Evolutionary conservation across 352 stramenopile genomes (phyloP).

Genomic region (Pythium pyrilobum): DNA sequence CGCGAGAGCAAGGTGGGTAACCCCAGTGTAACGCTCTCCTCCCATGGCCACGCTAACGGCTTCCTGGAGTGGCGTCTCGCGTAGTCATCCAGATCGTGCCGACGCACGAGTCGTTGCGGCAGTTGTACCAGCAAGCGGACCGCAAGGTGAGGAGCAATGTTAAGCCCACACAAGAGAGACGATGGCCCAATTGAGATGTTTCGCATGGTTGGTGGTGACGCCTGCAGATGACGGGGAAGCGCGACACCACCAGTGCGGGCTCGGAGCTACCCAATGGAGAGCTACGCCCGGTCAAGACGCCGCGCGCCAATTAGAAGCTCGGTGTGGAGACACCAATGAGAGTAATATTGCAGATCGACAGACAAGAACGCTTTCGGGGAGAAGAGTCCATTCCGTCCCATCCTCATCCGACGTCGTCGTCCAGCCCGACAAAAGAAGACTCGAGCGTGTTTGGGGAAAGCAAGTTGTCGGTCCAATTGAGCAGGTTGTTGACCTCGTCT

Average conservation of each 20-base stretch:
- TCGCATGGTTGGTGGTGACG: background rate
- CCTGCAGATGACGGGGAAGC: slow-evolving; percentile 22
- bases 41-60: too few relatives aligned
- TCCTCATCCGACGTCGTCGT: too few relatives aligned
- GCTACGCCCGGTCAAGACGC: slow-evolving; percentile 8
- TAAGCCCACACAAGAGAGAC: background rate
- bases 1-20: slow-evolving; percentile 39
- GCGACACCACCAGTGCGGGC: slow-evolving; percentile 4
- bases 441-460: slow-evolving; percentile 41
- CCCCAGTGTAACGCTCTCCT: too few relatives aligned
- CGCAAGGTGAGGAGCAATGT: slow-evolving; percentile 35
- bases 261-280: background rate
- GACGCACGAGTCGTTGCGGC: slow-evolving; percentile 34
- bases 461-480: slow-evolving; percentile 77
- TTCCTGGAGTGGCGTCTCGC: too few relatives aligned
- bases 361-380: too few relatives aligned
- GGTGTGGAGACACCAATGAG: too few relatives aligned
- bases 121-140: slow-evolving; percentile 48
- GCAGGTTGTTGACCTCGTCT: slow-evolving; percentile 69
- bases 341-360: too few relatives aligned
- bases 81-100: slow-evolving; percentile 54
- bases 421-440: slow-evolving; percentile 28
- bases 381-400: too few relatives aligned
- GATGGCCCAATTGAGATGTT: background rate
- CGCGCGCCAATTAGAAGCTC: slow-evolving; percentile 3